Base-by-base conservation (phyloP, 495 filamentous ascomycete genomes). In the Talaromyces nanjingensis region DNA sequence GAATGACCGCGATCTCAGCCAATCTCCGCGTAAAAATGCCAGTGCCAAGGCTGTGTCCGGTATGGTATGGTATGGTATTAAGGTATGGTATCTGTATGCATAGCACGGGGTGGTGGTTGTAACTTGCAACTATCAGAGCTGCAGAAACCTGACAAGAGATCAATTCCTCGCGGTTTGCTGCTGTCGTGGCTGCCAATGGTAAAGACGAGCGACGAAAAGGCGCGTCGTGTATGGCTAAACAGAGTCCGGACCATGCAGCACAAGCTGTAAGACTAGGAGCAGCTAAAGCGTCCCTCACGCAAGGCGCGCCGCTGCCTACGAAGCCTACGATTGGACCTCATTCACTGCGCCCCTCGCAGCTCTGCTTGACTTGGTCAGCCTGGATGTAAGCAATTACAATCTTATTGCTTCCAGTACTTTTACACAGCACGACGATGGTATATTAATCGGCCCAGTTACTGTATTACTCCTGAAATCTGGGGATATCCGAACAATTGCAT, bases 271-370 rank as follows among this genome's bases (percentile, higher is more conserved):
- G 53, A 56, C 53, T 56, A 29, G 14, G 16, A 56, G 9, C 53
- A 56, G 22, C 53, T 56, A 27, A 27, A 56, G 53, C 22, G 20
- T 56, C 27, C 53, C 27, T 56, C 22, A 56, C 22, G 53, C 53
- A 56, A 56, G 53, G 53, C 53, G 53, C 53, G 53, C 27, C 27
- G 22, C 27, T 56, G 11, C 12, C 11, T 56, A 27, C 53, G 53
- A 56, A 24, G 27, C 53, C 53, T 29, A 29, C 53, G 53, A 56
- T 56, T 56, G 53, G 53, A 31, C 24, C 53, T 56, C 53, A n/a
- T 29, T 56, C 53, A 27, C 14, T 56, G 53, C 24, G 53, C 22
- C 53, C 53, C 27, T 56, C 53, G 53, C 53, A 25, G 24, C 52
- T 54, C 14, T 54, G 52, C 22, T 56, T n/a, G 53, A 29, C 52